These are phyloP conservation scores for Karstenula rhodostoma DNA, from an alignment of 2,329 filamentous ascomycete species.

Conservation along the genomic window DNA sequence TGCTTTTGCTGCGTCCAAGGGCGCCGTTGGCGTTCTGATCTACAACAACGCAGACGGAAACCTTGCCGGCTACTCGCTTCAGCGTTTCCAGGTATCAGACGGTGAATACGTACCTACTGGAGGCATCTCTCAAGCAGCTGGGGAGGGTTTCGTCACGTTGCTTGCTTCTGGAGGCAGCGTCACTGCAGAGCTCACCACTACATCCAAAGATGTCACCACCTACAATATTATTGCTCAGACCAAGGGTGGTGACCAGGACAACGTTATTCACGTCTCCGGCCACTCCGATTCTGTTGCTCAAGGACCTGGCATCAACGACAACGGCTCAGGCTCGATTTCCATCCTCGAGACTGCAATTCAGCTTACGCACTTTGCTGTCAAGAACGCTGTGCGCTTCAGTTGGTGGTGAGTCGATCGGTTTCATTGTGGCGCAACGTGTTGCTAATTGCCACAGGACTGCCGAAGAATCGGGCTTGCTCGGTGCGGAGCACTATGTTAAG, in stretches of 20 bases:
- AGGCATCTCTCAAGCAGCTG: slow-evolving; percentile 69
- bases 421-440: background rate
- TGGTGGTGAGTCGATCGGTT: slow-evolving; percentile 47
- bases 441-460: slow-evolving; percentile 57
- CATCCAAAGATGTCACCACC: slow-evolving; percentile 34
- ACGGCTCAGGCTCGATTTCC: slow-evolving; percentile 72
- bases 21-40: slow-evolving; percentile 72
- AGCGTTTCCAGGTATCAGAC: slow-evolving; percentile 60
- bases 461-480: slow-evolving; percentile 70
- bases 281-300: slow-evolving; percentile 69
- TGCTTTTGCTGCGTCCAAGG: slow-evolving; percentile 61
- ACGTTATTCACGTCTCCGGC: slow-evolving; percentile 65
- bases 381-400: slow-evolving; percentile 70
- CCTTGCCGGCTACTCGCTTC: slow-evolving; percentile 52
- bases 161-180: slow-evolving; percentile 54
- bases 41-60: slow-evolving; percentile 73
- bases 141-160: slow-evolving; percentile 62
- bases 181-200: slow-evolving; percentile 36
- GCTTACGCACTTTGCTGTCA: slow-evolving; percentile 75
- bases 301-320: slow-evolving; percentile 79
- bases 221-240: slow-evolving; percentile 69
- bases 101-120: slow-evolving; percentile 70
- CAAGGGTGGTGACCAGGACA: slow-evolving; percentile 64
- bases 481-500: slow-evolving; percentile 65
- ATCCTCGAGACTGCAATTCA: slow-evolving; percentile 67